Evolutionary conservation across 768 basidiomycete genomes (phyloP), one percentile per base, ranked within the genome.

Genomic region (Imleria badia): DNA sequence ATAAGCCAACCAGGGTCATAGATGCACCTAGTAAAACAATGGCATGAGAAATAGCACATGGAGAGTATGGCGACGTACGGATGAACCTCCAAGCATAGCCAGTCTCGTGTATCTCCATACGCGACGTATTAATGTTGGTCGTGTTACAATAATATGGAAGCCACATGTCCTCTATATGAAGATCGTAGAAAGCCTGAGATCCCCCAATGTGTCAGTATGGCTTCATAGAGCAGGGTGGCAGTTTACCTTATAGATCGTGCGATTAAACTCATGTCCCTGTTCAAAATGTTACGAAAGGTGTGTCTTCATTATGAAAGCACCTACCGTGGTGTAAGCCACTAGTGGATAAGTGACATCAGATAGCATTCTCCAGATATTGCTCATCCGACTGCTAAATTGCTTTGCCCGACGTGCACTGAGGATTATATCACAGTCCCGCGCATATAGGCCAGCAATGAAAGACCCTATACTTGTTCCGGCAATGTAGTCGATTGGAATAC

Each of bases 71-170:
- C 43, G 42, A 66, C 79, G 61, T 67, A 91, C 92, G 89, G 51
- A 92, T 91, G 66, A 85, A 92, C 61, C 94, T 80, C 96, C 96
- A 99, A 13, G 97, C 96, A 74, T 98, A 98, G n/a, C 97, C 97
- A 13, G 92, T 91, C 62, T 95, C 90, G 64, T 99, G 97, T 40
- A 98, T 87, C 66, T 98, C 94, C 94, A 98, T 98, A 10, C 86
- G 81, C 10, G 94, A 97, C 42, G 91, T 92, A 48, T 87, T 94
- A 69, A 99, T 97, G 64, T 98, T 98, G 19, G 97, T 96, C 3
- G 96, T 92, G 64, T 98, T 98, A 73, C 94, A 97, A 73, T 96
- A 98, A 75, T 85, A 98, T 5, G 96, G 97, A 7, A 99, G 78
- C 97, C 96, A 98, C 91, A 97, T 96, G 72, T 97, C 95, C 72